Evolutionary conservation across 2,329 filamentous ascomycete genomes (phyloP).

Genomic region (Colletotrichum tabaci): DNA sequence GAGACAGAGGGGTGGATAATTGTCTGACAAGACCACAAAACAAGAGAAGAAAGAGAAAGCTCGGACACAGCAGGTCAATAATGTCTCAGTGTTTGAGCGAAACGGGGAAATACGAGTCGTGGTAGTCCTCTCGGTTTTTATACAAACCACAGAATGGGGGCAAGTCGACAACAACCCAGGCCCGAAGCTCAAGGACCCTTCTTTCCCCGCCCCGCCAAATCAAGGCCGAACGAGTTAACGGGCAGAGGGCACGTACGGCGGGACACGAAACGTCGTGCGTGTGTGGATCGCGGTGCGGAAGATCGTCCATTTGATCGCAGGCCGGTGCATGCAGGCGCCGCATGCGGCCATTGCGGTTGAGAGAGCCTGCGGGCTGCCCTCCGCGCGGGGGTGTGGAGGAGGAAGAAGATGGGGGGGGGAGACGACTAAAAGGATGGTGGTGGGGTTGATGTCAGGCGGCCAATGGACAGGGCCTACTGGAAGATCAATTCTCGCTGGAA

Average conservation of each 20-base stretch:
- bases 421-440: too few species aligned
- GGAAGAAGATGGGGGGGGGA: neutral
- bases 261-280: conserved; percentile 41
- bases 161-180: neutral
- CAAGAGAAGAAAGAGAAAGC: neutral
- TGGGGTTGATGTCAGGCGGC: neutral
- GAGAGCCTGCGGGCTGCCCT: conserved; percentile 4
- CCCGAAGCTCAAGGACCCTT: neutral
- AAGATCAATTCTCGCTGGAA: conserved; percentile 43
- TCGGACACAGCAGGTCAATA: neutral
- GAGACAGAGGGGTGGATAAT: neutral
- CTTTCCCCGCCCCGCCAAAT: neutral
- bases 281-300: conserved; percentile 36
- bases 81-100: neutral
- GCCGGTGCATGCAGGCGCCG: conserved; percentile 39
- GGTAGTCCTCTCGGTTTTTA: neutral
- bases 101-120: neutral
- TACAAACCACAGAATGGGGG: neutral
- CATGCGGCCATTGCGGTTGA: conserved; percentile 19
- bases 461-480: conserved; percentile 26
- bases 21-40: neutral
- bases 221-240: neutral
- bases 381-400: neutral
- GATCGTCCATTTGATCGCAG: conserved; percentile 39
- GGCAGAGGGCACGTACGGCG: conserved; percentile 24